phyloP scores from a whole-genome alignment of 177 flowering plant species.

The Tripterygium wilfordii region DNA sequence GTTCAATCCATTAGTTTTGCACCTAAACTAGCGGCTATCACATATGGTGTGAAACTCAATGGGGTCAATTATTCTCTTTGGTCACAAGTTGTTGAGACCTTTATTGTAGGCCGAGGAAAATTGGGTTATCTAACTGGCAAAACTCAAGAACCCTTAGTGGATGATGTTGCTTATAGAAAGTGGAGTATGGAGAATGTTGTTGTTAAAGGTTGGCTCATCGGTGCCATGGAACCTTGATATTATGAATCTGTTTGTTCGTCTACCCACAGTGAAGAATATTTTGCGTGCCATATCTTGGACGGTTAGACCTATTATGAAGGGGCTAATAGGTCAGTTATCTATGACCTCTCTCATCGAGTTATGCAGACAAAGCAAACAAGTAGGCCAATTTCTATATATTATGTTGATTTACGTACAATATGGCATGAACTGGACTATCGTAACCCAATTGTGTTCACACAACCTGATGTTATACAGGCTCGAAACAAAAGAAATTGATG shows the following conservation, averaged over 20 bases:
- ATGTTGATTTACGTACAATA: conserved; percentile 11
- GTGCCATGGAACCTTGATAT: background rate
- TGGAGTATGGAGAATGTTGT: background rate
- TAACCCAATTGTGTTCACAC: no score
- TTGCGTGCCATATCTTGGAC: no score
- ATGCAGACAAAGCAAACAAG: background rate
- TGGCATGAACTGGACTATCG: conserved; percentile 16
- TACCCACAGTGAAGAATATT: no score
- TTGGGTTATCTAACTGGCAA: background rate
- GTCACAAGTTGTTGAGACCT: background rate
- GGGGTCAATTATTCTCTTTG: background rate
- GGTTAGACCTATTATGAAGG: background rate
- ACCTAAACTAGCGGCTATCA: background rate
- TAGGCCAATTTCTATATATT: conserved; percentile 4
- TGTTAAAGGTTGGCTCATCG: no score
- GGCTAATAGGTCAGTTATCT: background rate
- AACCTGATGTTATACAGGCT: conserved; percentile 4
- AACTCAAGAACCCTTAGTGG: background rate
- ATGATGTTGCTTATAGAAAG: background rate
- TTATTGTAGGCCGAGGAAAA: background rate
- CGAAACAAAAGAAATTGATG: background rate
- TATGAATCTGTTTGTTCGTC: no score
- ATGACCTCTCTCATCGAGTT: background rate
- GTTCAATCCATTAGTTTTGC: no score
- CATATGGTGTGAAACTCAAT: background rate